Evolutionary conservation across 768 basidiomycete genomes (phyloP), one percentile per base, ranked within the genome.

Genomic region (Leccinum arenicola): DNA sequence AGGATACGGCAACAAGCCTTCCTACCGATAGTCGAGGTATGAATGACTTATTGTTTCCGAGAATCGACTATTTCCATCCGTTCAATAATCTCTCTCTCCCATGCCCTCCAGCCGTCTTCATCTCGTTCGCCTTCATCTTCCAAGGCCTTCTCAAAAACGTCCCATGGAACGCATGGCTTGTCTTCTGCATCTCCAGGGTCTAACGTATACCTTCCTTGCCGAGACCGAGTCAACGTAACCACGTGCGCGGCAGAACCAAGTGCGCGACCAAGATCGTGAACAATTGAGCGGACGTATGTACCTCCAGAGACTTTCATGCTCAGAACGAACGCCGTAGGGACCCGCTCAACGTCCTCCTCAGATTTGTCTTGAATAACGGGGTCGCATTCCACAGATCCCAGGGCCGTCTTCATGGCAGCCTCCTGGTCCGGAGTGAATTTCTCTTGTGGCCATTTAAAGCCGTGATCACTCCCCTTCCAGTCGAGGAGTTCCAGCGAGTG

Each of bases 241-340:
- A 99, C 95, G 71, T 97, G 94, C 0, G 94, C 97, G 5, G 92
- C 92, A 25, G 90, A 92, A 2, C 87, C 92, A 19, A 99, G 70
- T 2, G 86, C 83, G 61, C 85, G 85, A 15, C 89, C 93, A 8
- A 99, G 80, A 71, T 99, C 97, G 71, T 98, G 94, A 47, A 95
- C 89, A 64, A 99, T 89, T 1, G 91, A 95, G 52, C 97, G 88
- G 55, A 99, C 95, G 68, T 99, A 99, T 14, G 97, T 98, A 43
- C 97, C 97, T 27, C 92, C 91, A 9, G 95, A 95, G 6, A 98
- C 97, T 61, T 81, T 89, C 95, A 99, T 96, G 56, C 82, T 84
- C 62, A 99, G 78, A 9, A 88, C 87, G 72, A 98, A 97, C 21
- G 88, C 88, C 1, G 87, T 82, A 1, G 95, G 91, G 4, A 73